These are phyloP conservation scores for Coemansia sp. DNA, from an alignment of 192 early-diverging fungal species.

Conservation along the genomic window DNA sequence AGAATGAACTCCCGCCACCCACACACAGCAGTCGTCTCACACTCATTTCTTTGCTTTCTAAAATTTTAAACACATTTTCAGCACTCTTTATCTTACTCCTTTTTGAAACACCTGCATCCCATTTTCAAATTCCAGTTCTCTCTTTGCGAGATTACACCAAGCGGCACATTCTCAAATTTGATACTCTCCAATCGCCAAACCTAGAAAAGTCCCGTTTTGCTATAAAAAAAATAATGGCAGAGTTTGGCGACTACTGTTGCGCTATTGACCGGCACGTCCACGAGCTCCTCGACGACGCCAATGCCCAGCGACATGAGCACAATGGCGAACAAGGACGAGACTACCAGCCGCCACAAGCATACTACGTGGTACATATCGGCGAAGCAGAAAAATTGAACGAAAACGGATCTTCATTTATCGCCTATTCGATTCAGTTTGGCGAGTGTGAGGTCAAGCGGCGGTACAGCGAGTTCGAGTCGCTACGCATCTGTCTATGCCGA, in stretches of 20 bases:
- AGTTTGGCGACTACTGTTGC: slow-evolving; percentile 55
- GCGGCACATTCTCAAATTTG: not conserved
- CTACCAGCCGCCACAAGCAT: slow-evolving; percentile 48
- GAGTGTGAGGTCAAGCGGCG: slow-evolving; percentile 69
- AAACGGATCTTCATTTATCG: slow-evolving; percentile 50
- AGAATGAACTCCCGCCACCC: no score
- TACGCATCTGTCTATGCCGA: slow-evolving; percentile 73
- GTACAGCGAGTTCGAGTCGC: slow-evolving; percentile 96
- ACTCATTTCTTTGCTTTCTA: not conserved
- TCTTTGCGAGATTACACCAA: not conserved
- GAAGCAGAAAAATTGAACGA: slow-evolving; percentile 53
- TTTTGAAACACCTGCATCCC: not conserved
- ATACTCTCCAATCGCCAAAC: not conserved
- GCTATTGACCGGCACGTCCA: slow-evolving; percentile 52
- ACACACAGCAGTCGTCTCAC: no score
- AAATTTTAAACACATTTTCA: not conserved
- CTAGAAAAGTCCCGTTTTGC: not conserved
- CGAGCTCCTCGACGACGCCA: slow-evolving; percentile 49
- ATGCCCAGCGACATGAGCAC: slow-evolving; percentile 29
- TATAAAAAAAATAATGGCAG: slow-evolving; percentile 27
- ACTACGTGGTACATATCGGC: slow-evolving; percentile 45
- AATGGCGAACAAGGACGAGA: slow-evolving; percentile 20
- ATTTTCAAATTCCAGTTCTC: not conserved
- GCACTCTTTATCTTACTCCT: not conserved
- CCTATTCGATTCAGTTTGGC: slow-evolving; percentile 45